Percentiles rank a stretch among this genome's conserved stretches.
Conservation (phyloP, 2,329 filamentous ascomycete species). For the Coniochaeta prunicola region DNA sequence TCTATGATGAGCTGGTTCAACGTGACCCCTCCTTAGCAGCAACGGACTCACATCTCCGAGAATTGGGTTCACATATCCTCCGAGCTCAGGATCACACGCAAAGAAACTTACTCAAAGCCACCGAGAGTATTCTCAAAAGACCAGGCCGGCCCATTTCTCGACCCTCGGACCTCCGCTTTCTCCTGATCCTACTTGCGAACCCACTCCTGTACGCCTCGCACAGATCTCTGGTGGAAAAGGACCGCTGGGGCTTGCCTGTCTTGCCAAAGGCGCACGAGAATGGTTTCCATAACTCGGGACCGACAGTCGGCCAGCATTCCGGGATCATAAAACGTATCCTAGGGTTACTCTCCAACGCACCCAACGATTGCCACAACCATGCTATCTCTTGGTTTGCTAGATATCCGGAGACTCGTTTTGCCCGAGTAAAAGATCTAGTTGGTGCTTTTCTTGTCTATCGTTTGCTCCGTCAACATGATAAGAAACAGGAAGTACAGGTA, state of each 20-base stretch:
- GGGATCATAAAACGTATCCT: constrained; percentile 80
- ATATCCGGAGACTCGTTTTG: constrained; percentile 60
- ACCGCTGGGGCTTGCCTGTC: background rate
- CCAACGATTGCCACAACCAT: constrained; percentile 68
- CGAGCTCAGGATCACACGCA: constrained; percentile 63
- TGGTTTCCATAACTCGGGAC: constrained; percentile 27
- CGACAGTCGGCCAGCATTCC: constrained; percentile 61
- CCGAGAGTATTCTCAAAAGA: constrained; percentile 71
- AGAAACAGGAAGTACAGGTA: constrained; percentile 50
- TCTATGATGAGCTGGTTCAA: constrained; percentile 46
- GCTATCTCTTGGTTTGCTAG: constrained; percentile 73
- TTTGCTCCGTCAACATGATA: constrained; percentile 62
- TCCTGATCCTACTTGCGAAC: constrained; percentile 73
- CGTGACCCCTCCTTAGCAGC: constrained; percentile 21
- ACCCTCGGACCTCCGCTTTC: constrained; percentile 66
- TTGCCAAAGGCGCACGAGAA: background rate
- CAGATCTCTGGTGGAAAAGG: constrained; percentile 11
- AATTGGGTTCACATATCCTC: constrained; percentile 39
- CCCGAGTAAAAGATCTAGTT: constrained; percentile 67
- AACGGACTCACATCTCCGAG: constrained; percentile 28
- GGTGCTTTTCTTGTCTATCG: constrained; percentile 77
- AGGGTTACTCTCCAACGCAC: constrained; percentile 69
- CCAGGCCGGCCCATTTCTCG: constrained; percentile 63
- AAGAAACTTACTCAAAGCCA: constrained; percentile 65
- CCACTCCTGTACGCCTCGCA: constrained; percentile 56